Evolutionary conservation across 805 yeast genomes (phyloP).

Genomic region (Diddensiella transvaalensis): DNA sequence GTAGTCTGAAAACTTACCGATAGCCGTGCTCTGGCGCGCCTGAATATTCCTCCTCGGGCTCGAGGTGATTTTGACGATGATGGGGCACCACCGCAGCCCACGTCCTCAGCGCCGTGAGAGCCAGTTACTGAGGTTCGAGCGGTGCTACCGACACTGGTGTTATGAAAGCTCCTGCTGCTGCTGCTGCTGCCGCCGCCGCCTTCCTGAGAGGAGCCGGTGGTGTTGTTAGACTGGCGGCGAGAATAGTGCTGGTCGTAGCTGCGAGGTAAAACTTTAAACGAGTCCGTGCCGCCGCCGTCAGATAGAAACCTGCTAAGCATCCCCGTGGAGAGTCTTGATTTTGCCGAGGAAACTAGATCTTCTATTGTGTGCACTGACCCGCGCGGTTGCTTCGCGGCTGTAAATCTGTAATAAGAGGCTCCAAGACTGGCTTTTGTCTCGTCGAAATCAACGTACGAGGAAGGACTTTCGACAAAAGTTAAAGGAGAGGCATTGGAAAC

Average conservation of each 20-base stretch:
- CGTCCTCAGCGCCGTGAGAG: too few relatives aligned
- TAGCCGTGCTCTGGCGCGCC: background rate
- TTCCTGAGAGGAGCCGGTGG: too few relatives aligned
- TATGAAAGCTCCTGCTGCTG: too few relatives aligned
- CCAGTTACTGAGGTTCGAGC: too few relatives aligned
- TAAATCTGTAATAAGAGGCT: too few relatives aligned
- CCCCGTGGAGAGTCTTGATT: background rate
- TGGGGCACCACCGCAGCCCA: too few relatives aligned
- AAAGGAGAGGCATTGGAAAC: background rate
- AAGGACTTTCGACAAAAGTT: background rate
- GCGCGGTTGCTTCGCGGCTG: too few relatives aligned
- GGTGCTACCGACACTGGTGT: too few relatives aligned
- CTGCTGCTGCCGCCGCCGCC: too few relatives aligned
- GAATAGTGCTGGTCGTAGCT: too few relatives aligned
- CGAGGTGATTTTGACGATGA: too few relatives aligned
- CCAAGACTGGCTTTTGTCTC: background rate
- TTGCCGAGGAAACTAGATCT: background rate
- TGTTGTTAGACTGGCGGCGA: too few relatives aligned
- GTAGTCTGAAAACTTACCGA: conserved; percentile 1
- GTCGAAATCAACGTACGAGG: background rate
- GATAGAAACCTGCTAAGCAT: background rate
- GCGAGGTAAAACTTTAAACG: background rate
- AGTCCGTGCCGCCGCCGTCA: background rate
- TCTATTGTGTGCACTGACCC: conserved; percentile 1
- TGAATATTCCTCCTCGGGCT: background rate